phyloP scores from a whole-genome alignment of 2,329 filamentous ascomycete species.

The Colletotrichum nymphaeae region DNA sequence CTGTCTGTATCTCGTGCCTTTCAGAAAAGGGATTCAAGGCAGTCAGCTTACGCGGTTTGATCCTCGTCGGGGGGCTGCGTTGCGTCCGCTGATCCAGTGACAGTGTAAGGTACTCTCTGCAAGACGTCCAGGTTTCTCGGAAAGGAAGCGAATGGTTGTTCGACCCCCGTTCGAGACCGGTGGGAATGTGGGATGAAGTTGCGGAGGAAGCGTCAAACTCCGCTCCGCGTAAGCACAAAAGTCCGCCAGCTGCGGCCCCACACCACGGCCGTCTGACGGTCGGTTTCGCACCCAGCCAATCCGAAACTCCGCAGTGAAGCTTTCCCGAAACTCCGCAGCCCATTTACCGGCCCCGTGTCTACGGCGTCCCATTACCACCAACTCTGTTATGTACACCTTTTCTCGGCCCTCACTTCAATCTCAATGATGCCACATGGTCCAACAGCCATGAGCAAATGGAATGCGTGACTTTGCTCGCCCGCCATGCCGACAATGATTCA shows the following conservation, averaged over 20 bases:
- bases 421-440: background rate
- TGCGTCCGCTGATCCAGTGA: background rate
- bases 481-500: background rate
- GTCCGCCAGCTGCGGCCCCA: slow-evolving; percentile 31
- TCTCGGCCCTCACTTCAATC: background rate
- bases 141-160: background rate
- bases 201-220: slow-evolving; percentile 20
- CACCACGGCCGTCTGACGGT: background rate
- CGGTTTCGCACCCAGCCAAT: slow-evolving; percentile 12
- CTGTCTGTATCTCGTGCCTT: background rate
- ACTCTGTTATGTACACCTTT: background rate
- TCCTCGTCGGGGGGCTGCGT: background rate
- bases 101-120: background rate
- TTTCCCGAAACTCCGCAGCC: slow-evolving; percentile 6
- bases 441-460: too few species aligned
- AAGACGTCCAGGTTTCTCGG: background rate
- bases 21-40: background rate
- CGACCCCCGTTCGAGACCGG: background rate
- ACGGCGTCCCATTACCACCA: background rate
- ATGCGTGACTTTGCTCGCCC: background rate
- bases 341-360: background rate
- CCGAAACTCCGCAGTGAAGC: slow-evolving; percentile 19
- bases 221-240: slow-evolving; percentile 19
- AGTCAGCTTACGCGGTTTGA: background rate
- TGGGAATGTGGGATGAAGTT: slow-evolving; percentile 8